Conservation (phyloP, 257 asterid species). For the Solanum lycopersicoides region DNA sequence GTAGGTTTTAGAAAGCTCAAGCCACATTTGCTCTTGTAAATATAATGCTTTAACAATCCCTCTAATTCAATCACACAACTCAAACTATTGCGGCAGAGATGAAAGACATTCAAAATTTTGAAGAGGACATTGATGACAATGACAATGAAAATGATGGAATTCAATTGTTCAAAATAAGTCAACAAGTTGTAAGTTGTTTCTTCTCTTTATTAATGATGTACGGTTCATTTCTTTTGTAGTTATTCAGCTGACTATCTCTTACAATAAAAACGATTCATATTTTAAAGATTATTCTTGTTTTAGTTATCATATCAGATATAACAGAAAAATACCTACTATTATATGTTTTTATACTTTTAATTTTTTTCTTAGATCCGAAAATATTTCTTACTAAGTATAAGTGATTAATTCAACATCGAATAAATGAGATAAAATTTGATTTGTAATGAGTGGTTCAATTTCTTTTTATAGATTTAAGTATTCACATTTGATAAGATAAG, state of each 20-base stretch:
- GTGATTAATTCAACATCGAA: neutral
- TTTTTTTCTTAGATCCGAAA: neutral
- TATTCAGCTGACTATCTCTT: neutral
- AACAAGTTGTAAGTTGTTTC: neutral
- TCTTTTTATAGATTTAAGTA: neutral
- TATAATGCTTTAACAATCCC: too few species aligned
- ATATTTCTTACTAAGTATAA: neutral
- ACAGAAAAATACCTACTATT: neutral
- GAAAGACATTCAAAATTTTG: neutral
- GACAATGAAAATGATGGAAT: neutral
- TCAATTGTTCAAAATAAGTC: neutral
- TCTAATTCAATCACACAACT: too few species aligned
- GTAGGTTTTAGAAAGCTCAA: too few species aligned
- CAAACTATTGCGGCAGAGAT: too few species aligned
- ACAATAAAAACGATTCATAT: neutral
- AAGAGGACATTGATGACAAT: neutral
- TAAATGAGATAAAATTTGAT: neutral
- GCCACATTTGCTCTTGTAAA: too few species aligned
- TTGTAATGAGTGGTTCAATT: neutral
- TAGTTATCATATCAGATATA: neutral
- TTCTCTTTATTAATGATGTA: neutral
- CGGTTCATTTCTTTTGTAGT: neutral
- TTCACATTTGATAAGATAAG: neutral
- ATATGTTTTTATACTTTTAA: neutral
- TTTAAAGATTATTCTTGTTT: neutral